Conservation (phyloP, 2,329 filamentous ascomycete species). For the Talaromyces albobiverticillius region DNA sequence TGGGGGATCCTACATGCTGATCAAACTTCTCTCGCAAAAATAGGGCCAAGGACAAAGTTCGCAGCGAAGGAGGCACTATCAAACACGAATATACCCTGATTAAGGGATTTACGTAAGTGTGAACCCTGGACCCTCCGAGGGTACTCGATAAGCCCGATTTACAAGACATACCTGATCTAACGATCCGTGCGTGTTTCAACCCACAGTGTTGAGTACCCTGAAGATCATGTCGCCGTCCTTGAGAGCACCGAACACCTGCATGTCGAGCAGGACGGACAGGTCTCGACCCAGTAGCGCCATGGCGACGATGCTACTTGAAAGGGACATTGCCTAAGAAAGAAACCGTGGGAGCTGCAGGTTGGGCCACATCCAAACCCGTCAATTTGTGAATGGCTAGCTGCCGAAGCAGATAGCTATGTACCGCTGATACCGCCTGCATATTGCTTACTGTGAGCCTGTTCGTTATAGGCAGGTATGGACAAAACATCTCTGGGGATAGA, state of each 20-base stretch:
- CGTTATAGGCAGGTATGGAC: background rate
- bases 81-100: conserved; percentile 79
- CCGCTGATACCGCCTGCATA: background rate
- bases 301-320: background rate
- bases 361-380: background rate
- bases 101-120: conserved; percentile 85
- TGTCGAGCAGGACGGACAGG: conserved; percentile 71
- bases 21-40: background rate
- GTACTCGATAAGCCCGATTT: background rate
- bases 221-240: conserved; percentile 65
- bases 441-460: background rate
- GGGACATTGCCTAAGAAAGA: background rate
- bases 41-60: conserved; percentile 74
- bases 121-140: background rate
- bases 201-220: conserved; percentile 64
- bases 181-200: background rate
- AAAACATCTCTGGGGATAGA: background rate
- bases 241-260: conserved; percentile 69
- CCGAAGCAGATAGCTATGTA: background rate
- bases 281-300: conserved; percentile 34
- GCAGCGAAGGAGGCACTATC: conserved; percentile 77
- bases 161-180: background rate
- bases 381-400: background rate
- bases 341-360: background rate
- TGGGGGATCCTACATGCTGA: conserved; percentile 14